Base-by-base conservation (phyloP, 345 rosid species). In the Aquilaria malaccensis region DNA sequence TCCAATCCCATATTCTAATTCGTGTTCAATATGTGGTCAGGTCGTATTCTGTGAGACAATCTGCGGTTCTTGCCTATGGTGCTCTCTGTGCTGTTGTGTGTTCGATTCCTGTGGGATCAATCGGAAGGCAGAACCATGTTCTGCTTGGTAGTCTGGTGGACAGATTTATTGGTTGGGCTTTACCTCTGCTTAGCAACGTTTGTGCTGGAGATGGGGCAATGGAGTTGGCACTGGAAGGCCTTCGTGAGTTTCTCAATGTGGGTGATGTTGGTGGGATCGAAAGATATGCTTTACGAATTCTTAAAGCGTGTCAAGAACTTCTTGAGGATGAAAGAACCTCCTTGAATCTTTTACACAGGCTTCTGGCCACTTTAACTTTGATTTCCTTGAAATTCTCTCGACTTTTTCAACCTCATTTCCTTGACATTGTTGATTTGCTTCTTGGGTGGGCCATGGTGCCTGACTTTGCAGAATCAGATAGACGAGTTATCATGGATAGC, bases 241-340 rank as follows among this genome's bases (percentile, higher is more conserved):
- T 92, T 6, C 77, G 85, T 6, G 95, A 92, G 76, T 92, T 92
- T 77, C 79, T 88, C 53, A 82, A 81, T 45, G 79, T 81, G 65
- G 91, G 96, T 45, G 95, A 86, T 73, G 77, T 72, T 72, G 79
- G 77, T 74, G 93, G 81, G 33, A 76, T 85, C 52, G 96, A 92
- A 67, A 83, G 98, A 74, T 92, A 81, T 66, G 88, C 78, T 61
- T 69, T 82, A 62, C 78, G 88, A 2, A 82, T 91, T 60, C 98
- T 91, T 62, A 82, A 86, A 70, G 85, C 90, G 0, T 92, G 91
- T 70, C 90, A 88, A 67, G 84, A 82, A 49, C 90, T 88, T 66
- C 87, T 92, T 68, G 98, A 92, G 84, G 86, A 92, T 72, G 98
- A 92, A 78, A 80, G 96, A 74, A 92, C 95, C 75, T 82, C 95